Conservation (phyloP, 1,284 basidiomycete species). For the Marasmius sp. region DNA sequence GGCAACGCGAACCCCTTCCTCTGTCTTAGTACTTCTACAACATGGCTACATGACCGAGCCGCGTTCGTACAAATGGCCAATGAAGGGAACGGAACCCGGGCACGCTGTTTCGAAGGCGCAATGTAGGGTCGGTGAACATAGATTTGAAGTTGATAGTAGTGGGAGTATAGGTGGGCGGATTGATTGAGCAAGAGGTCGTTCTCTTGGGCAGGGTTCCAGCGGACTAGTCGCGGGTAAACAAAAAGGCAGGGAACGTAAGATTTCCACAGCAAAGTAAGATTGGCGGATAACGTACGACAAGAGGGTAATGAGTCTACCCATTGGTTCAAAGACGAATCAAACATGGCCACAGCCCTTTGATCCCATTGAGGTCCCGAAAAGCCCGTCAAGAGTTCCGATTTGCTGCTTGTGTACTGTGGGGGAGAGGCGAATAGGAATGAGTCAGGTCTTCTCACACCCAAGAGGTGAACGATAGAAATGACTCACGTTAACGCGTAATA, state of each 20-base stretch:
- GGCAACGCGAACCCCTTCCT: constrained; percentile 31
- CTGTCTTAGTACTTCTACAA: constrained; percentile 56
- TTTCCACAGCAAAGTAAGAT: neutral
- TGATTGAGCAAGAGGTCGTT: constrained; percentile 66
- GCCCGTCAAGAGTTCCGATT: constrained; percentile 57
- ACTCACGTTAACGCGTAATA: too few species aligned
- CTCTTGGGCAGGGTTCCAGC: constrained; percentile 72
- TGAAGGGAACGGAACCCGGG: constrained; percentile 64
- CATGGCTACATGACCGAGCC: constrained; percentile 75
- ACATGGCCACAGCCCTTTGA: constrained; percentile 69
- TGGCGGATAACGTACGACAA: constrained; percentile 42
- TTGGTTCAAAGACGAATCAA: constrained; percentile 75
- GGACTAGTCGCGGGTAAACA: constrained; percentile 38
- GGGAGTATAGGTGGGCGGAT: constrained; percentile 63
- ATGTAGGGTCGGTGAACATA: constrained; percentile 84
- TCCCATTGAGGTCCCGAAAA: constrained; percentile 65
- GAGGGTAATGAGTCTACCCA: constrained; percentile 77
- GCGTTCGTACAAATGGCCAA: constrained; percentile 87
- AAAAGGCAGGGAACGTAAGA: neutral
- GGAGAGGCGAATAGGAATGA: too few species aligned
- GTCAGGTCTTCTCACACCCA: too few species aligned
- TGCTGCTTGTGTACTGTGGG: constrained; percentile 71
- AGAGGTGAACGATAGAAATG: too few species aligned
- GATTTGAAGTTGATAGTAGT: constrained; percentile 77
- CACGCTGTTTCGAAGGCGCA: constrained; percentile 60